These are phyloP conservation scores for Hippophae rhamnoides DNA, from an alignment of 306 rosid species.

Conservation along the genomic window DNA sequence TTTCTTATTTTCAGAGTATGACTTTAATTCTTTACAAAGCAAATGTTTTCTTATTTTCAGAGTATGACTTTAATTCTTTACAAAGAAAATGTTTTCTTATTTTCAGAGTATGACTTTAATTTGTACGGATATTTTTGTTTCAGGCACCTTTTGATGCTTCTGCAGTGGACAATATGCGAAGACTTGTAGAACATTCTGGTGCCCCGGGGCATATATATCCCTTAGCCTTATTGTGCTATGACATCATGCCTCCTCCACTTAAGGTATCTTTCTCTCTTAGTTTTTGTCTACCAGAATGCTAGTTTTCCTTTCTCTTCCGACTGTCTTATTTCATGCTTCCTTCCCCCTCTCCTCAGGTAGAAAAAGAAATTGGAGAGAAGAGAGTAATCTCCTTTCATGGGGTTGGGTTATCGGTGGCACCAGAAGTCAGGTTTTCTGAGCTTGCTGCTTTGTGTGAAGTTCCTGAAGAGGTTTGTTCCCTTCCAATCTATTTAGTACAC, in stretches of 20 bases:
- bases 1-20: constrained; percentile 14
- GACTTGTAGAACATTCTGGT: constrained; percentile 77
- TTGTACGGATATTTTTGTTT: constrained; percentile 36
- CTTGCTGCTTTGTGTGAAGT: constrained; percentile 33
- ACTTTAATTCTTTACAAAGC: too few relatives aligned
- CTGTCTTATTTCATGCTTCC: not conserved
- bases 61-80: constrained; percentile 10
- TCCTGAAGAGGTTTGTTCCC: constrained; percentile 58
- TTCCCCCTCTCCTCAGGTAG: constrained; percentile 51
- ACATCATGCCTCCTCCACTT: constrained; percentile 94
- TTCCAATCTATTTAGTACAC: not conserved
- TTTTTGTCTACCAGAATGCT: constrained; percentile 14
- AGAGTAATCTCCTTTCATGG: constrained; percentile 75
- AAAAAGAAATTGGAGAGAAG: constrained; percentile 84
- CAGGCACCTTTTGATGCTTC: constrained; percentile 93
- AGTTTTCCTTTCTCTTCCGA: constrained; percentile 11
- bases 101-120: constrained; percentile 15
- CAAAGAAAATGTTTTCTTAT: not conserved
- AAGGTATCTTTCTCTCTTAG: constrained; percentile 37
- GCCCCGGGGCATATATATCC: constrained; percentile 87
- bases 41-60: constrained; percentile 8
- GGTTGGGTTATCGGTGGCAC: constrained; percentile 65
- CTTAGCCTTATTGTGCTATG: constrained; percentile 65
- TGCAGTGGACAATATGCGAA: constrained; percentile 88
- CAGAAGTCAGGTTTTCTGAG: constrained; percentile 50